phyloP scores from a whole-genome alignment of 768 basidiomycete genomes.

The Auriscalpium orientale region DNA sequence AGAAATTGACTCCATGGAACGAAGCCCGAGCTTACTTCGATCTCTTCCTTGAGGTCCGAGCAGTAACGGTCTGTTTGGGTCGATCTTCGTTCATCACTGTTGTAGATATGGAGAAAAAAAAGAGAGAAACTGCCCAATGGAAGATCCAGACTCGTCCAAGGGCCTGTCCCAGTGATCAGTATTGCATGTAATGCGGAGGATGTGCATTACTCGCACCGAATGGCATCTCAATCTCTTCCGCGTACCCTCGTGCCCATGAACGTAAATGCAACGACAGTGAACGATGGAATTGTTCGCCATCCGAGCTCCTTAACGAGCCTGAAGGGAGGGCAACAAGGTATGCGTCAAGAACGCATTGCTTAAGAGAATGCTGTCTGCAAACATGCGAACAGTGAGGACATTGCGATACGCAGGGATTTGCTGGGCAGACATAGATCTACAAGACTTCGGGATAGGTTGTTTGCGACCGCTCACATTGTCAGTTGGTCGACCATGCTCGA shows the following conservation, averaged over 20 bases:
- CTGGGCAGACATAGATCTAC: too few relatives aligned
- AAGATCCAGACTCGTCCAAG: conserved; percentile 54
- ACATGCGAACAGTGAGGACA: not conserved
- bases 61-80: conserved; percentile 66
- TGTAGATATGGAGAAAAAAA: not conserved
- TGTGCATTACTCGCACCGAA: conserved; percentile 50
- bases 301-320: conserved; percentile 77
- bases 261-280: conserved; percentile 83
- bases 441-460: conserved; percentile 74
- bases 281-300: conserved; percentile 79
- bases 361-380: conserved; percentile 77
- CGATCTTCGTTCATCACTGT: not conserved
- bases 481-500: conserved; percentile 82
- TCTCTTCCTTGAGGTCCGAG: conserved; percentile 78
- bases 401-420: too few relatives aligned
- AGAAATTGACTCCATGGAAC: not conserved
- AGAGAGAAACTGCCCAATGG: conserved; percentile 69
- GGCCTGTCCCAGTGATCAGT: not conserved
- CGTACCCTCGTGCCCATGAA: conserved; percentile 92
- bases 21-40: conserved; percentile 48
- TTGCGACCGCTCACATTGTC: conserved; percentile 84
- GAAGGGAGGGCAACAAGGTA: conserved; percentile 90
- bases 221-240: conserved; percentile 91
- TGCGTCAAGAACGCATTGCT: conserved; percentile 88
- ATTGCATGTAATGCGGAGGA: not conserved